A percentile compares a stretch with the other conserved stretches of the same genome.
phyloP scores from a whole-genome alignment of 2,329 filamentous ascomycete species.

The Fusarium brachygibbosum region DNA sequence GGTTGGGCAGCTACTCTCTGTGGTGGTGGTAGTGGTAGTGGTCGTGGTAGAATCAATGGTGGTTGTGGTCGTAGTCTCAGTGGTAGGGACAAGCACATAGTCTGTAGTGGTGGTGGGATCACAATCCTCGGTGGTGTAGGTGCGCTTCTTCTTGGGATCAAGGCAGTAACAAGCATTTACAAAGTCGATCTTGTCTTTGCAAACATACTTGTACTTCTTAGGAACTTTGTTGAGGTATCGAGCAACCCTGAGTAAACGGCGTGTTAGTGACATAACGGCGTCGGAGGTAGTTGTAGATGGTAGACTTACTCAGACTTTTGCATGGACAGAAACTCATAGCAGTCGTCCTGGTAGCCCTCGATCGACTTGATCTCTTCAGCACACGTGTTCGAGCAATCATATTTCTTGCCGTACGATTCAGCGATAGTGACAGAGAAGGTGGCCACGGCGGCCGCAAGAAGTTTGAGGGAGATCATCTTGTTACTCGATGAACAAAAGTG shows the following conservation, averaged over 20 bases:
- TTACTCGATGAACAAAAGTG: not conserved
- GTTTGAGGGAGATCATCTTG: not conserved
- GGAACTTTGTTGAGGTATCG: not conserved
- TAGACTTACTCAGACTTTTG: not conserved
- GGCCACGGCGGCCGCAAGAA: not conserved
- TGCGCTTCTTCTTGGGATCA: not conserved
- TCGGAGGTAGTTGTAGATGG: no score
- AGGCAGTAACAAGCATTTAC: slow-evolving; percentile 1
- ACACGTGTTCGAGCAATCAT: not conserved
- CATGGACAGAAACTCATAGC: not conserved
- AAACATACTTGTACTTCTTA: not conserved
- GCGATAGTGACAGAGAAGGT: not conserved
- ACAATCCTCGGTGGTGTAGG: not conserved
- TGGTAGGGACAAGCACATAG: no score
- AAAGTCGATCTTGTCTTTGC: not conserved
- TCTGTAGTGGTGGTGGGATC: not conserved
- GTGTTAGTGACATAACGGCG: no score
- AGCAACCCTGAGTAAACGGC: not conserved
- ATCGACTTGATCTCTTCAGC: not conserved
- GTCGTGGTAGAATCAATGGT: not conserved
- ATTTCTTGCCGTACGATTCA: not conserved
- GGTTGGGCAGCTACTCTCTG: not conserved
- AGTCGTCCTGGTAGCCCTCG: not conserved
- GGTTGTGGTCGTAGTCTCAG: not conserved
- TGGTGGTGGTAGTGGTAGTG: not conserved